Conservation (phyloP, 805 yeast genomes). For the Candida tibetensis region DNA sequence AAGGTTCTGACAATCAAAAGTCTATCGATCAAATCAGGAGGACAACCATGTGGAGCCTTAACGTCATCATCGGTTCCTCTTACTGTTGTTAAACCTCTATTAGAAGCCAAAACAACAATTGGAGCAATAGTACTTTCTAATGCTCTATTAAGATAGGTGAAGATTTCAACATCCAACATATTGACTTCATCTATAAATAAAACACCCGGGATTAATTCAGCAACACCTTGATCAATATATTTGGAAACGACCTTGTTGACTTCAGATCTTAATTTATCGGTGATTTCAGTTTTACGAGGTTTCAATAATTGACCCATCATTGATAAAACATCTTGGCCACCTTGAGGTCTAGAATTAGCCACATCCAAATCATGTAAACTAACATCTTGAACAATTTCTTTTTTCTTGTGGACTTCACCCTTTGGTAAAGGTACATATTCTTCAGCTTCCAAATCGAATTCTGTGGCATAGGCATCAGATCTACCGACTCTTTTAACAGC, state of each 20-base stretch:
- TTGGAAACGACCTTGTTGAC: conserved; percentile 94
- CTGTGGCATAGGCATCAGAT: conserved; percentile 98
- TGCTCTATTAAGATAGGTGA: conserved; percentile 91
- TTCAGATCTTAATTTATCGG: conserved; percentile 90
- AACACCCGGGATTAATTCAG: conserved; percentile 97
- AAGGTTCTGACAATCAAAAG: conserved; percentile 87
- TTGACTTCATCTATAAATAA: conserved; percentile 97
- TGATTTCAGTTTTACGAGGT: conserved; percentile 94
- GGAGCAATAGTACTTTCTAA: conserved; percentile 91
- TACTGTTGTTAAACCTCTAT: conserved; percentile 88
- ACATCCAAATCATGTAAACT: conserved; percentile 94
- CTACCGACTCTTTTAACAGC: conserved; percentile 96
- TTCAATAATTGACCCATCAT: conserved; percentile 97
- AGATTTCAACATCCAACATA: conserved; percentile 96
- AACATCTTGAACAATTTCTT: conserved; percentile 96
- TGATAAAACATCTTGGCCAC: conserved; percentile 93
- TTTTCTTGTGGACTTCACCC: conserved; percentile 97
- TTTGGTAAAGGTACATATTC: conserved; percentile 98
- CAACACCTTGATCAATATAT: conserved; percentile 97
- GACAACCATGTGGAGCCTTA: conserved; percentile 93
- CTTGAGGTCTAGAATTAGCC: conserved; percentile 93
- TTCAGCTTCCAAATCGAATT: conserved; percentile 96
- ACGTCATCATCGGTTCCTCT: conserved; percentile 84
- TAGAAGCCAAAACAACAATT: conserved; percentile 91
- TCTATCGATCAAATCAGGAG: conserved; percentile 91